These are phyloP conservation scores for Thielaviopsis punctulata DNA, from an alignment of 2,329 filamentous ascomycete genomes.

Conservation along the genomic window DNA sequence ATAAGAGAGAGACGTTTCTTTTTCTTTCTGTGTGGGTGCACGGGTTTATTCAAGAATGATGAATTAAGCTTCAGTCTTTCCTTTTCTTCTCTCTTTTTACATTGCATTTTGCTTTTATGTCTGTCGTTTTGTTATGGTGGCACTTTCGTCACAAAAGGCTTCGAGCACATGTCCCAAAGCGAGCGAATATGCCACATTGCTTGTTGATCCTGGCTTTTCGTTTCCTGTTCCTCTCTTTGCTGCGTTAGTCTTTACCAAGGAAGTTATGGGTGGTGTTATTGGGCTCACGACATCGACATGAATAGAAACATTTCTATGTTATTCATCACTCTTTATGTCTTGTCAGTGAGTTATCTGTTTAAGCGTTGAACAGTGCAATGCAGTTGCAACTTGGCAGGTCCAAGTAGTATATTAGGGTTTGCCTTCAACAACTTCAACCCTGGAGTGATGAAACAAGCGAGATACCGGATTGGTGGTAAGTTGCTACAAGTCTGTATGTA, in stretches of 20 bases:
- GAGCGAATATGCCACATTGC: neutral
- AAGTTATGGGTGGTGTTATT: neutral
- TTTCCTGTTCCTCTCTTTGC: neutral
- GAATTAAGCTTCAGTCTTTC: neutral
- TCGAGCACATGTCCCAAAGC: no score
- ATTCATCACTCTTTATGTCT: no score
- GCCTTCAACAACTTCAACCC: no score
- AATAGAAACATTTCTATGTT: neutral
- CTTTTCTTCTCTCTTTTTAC: neutral
- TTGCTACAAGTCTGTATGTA: no score
- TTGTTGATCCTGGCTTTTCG: neutral
- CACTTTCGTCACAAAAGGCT: no score
- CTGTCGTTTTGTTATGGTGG: neutral
- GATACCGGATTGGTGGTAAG: no score
- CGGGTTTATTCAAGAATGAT: neutral
- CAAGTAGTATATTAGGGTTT: no score
- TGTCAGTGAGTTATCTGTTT: no score
- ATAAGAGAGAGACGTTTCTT: constrained; percentile 19
- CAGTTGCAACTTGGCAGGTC: no score
- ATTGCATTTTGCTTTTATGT: neutral
- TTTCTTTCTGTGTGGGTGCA: neutral
- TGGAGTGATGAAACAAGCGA: no score
- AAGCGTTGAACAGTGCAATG: no score
- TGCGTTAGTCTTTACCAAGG: neutral
- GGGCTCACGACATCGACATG: neutral